Evolutionary conservation across 257 asterid genomes (phyloP).

Genomic region (Thymus mandschuricus): DNA sequence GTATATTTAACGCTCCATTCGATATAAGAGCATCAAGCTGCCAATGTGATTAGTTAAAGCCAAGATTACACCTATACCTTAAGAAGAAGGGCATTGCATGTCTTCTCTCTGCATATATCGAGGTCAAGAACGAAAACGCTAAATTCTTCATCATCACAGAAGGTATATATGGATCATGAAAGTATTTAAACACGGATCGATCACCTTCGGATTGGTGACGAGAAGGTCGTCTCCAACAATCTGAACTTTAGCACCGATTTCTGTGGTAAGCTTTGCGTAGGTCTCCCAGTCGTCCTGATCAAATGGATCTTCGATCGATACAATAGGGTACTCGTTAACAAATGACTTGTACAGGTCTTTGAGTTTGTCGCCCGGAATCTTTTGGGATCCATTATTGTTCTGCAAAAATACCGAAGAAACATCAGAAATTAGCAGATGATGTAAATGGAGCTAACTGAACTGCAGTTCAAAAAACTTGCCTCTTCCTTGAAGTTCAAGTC

Average conservation of each 20-base stretch:
- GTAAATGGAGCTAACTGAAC: not conserved
- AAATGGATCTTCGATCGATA: constrained; percentile 95
- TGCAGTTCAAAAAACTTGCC: constrained; percentile 37
- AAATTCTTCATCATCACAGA: not conserved
- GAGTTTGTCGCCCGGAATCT: constrained; percentile 89
- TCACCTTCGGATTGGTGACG: constrained; percentile 95
- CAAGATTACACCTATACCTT: constrained; percentile 49
- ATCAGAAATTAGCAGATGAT: not conserved
- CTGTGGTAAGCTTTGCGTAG: constrained; percentile 74
- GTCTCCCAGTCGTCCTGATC: constrained; percentile 98
- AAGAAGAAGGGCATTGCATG: constrained; percentile 97
- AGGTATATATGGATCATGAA: not conserved
- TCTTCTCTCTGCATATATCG: constrained; percentile 69
- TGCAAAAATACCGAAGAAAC: constrained; percentile 36
- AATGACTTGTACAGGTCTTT: constrained; percentile 93
- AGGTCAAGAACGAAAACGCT: too few relatives aligned
- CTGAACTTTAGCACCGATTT: constrained; percentile 84
- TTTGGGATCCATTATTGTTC: constrained; percentile 70
- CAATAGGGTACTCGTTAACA: constrained; percentile 81
- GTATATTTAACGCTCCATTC: too few relatives aligned
- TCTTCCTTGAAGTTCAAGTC: constrained; percentile 99
- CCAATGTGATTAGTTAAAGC: too few relatives aligned
- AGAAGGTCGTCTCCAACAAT: constrained; percentile 97
- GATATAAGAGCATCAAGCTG: too few relatives aligned
- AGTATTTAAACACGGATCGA: not conserved